Percentiles rank a stretch among this genome's conserved stretches.
Conservation (phyloP, 768 basidiomycete genomes). For the Agaricus subrufescens region DNA sequence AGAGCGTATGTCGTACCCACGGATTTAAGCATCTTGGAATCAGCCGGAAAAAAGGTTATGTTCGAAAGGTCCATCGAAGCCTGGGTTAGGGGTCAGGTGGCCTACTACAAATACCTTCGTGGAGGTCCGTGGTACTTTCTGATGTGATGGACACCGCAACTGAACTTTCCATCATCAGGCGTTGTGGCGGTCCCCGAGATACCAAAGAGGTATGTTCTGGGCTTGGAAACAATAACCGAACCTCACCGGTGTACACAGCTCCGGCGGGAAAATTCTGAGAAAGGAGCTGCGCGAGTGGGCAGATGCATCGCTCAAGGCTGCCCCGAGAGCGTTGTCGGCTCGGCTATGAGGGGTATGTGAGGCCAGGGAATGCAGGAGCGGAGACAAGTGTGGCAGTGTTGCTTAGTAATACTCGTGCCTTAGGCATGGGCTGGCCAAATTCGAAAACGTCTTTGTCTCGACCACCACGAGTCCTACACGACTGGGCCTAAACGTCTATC, state of each 20-base stretch:
- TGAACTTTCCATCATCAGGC: slow-evolving; percentile 26
- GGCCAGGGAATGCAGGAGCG: background rate
- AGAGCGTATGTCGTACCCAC: slow-evolving; percentile 46
- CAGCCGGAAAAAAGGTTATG: slow-evolving; percentile 18
- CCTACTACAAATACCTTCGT: slow-evolving; percentile 56
- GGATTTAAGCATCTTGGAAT: slow-evolving; percentile 15
- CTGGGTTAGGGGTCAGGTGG: slow-evolving; percentile 54
- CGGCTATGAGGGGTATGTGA: background rate
- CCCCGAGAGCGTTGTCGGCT: background rate
- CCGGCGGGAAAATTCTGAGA: slow-evolving; percentile 14
- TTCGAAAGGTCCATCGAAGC: slow-evolving; percentile 39
- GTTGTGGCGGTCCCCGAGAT: slow-evolving; percentile 43
- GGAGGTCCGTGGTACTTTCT: slow-evolving; percentile 36
- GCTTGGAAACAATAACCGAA: background rate
- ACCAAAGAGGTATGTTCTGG: slow-evolving; percentile 43
- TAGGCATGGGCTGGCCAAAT: background rate
- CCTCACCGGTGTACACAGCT: background rate
- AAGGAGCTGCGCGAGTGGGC: slow-evolving; percentile 15
- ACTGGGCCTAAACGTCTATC: background rate
- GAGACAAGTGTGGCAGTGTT: background rate
- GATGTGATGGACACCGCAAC: background rate
- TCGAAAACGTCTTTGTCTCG: background rate
- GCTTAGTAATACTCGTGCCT: slow-evolving; percentile 1
- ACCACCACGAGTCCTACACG: background rate
- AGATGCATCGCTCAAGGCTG: background rate